Evolutionary conservation across 306 rosid species (phyloP), one percentile per base, ranked within the genome.

Genomic region (Begonia peltatifolia): DNA sequence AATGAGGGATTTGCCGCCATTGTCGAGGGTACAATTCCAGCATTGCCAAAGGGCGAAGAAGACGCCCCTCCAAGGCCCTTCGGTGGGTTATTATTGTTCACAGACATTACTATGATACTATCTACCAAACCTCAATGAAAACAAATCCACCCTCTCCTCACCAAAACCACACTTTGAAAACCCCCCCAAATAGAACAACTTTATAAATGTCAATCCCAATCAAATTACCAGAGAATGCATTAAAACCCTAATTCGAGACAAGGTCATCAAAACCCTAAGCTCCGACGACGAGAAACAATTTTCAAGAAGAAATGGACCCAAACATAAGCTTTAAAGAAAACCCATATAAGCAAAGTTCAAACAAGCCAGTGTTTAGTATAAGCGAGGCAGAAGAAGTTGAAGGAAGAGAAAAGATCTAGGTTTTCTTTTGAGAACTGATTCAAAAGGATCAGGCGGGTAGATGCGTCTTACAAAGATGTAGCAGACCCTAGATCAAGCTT

Each of bases 11-110:
- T 83, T 42, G 60, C 50, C 18, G 87, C 58, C 63, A 82, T 70
- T 48, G 86, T 74, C 6, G 69, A 65, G 16, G 84, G 66, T 16
- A 69, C 74, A 51, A 87, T 70, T 59, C 93, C 84, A 9, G 83
- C 70, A 74, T 83, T 86, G 11, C 94, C 94, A 68, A 73, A 83
- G 16, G 99, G 77, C 8, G 92, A 83, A 0, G 94, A 83, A 60
- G 96, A 75, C 20, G 74, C 75, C 61, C 94, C 65, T 4, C 65
- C 99, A 57, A 81, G 78, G 63, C 68, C 78, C 78, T 87, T 92
- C n/a, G 84, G 75, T 2, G 75, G 81, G 62, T 83, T 86, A 74
- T 79, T 92, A 70, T 79, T 83, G 75, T 83, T 92, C 74, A 61
- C 71, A 66, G 99, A 92, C 99, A 92, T 86, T 69, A 55, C 87